Conservation (phyloP, 441 rosid species). For the Kokia cookei region DNA sequence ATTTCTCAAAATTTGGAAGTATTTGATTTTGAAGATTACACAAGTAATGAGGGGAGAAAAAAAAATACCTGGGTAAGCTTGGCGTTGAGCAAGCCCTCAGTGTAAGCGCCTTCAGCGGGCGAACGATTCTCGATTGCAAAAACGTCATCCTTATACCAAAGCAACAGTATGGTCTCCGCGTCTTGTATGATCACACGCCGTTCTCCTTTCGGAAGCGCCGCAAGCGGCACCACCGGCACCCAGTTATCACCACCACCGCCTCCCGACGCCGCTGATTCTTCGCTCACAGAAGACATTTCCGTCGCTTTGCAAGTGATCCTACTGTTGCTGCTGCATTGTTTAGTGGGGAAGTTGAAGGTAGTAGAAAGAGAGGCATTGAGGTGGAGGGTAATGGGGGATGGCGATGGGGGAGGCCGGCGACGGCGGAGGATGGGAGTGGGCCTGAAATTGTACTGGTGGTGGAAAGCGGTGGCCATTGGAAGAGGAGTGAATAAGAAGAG, state of each 20-base stretch:
- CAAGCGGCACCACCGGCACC: slow-evolving; percentile 88
- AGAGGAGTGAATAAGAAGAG: background rate
- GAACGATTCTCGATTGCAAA: slow-evolving; percentile 89
- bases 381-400: slow-evolving; percentile 7
- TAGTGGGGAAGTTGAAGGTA: background rate
- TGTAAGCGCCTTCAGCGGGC: slow-evolving; percentile 95
- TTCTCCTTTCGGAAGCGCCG: slow-evolving; percentile 91
- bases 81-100: slow-evolving; percentile 87
- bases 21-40: background rate
- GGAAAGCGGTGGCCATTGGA: slow-evolving; percentile 18
- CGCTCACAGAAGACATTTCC: slow-evolving; percentile 52
- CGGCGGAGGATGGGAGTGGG: slow-evolving; percentile 10
- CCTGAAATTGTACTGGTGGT: slow-evolving; percentile 15
- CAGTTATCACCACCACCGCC: slow-evolving; percentile 41
- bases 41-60: background rate
- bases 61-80: slow-evolving; percentile 84
- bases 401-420: slow-evolving; percentile 8
- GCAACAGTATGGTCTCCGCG: slow-evolving; percentile 69
- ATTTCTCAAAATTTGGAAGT: background rate
- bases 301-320: slow-evolving; percentile 51
- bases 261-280: slow-evolving; percentile 29
- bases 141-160: slow-evolving; percentile 85
- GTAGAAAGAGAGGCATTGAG: slow-evolving; percentile 9
- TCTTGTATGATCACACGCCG: slow-evolving; percentile 83
- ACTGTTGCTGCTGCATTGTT: background rate